Evolutionary conservation across 2,329 filamentous ascomycete species (phyloP).

Genomic region (Aspergillus tamarii): DNA sequence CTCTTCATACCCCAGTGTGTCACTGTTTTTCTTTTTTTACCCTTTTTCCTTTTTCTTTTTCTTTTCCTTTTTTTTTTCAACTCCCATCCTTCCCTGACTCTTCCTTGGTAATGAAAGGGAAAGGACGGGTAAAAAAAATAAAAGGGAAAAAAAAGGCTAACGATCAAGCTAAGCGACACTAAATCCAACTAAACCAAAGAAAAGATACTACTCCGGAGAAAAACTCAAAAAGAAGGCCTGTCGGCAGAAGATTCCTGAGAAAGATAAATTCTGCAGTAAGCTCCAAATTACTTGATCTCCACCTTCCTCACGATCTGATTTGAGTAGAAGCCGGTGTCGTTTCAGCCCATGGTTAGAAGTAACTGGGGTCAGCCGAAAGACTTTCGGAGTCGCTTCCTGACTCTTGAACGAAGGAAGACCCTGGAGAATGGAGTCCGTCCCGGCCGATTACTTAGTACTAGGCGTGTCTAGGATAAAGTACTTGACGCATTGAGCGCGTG

Average conservation of each 20-base stretch:
- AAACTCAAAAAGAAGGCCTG: conserved; percentile 12
- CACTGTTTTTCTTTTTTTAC: too few species aligned
- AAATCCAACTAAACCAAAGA: conserved; percentile 4
- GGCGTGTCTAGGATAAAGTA: conserved; percentile 1
- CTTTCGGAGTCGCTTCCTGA: conserved; percentile 31
- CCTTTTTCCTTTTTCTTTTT: too few species aligned
- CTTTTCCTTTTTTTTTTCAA: too few species aligned
- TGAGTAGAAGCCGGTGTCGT: conserved; percentile 22
- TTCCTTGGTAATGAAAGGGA: not conserved
- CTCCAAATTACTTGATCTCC: conserved; percentile 16
- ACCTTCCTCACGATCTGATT: conserved; percentile 21
- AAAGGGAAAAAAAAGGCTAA: not conserved
- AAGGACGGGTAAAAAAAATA: not conserved
- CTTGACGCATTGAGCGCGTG: conserved; percentile 2
- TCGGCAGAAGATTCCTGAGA: conserved; percentile 34
- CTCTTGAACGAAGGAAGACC: conserved; percentile 22
- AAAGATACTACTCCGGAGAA: conserved; percentile 2
- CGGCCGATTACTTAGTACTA: not conserved
- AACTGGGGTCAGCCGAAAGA: conserved; percentile 29
- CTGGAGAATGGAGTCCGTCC: conserved; percentile 21
- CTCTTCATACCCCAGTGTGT: not conserved
- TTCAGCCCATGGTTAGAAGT: conserved; percentile 24
- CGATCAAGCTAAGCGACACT: conserved; percentile 2
- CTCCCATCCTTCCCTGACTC: not conserved
- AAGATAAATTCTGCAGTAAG: conserved; percentile 23